These are phyloP conservation scores for Podospora bellae-mahoneyi DNA, from an alignment of 495 filamentous ascomycete species.

Conservation along the genomic window DNA sequence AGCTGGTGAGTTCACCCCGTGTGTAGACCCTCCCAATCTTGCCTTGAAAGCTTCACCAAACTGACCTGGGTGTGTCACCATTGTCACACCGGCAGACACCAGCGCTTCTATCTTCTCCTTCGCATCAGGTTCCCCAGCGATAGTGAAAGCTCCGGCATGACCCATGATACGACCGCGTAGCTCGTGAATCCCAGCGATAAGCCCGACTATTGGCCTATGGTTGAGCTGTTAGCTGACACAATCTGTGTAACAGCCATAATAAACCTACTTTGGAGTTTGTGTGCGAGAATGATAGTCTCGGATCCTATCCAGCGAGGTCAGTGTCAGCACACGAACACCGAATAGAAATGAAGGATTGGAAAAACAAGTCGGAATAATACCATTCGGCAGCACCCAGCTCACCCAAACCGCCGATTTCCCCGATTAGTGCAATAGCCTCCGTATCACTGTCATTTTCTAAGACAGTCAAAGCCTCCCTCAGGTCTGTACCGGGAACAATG, in stretches of 20 bases:
- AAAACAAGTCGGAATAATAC: conserved; percentile 21
- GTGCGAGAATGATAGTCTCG: conserved; percentile 59
- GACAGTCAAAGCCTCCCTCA: conserved; percentile 70
- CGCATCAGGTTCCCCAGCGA: conserved; percentile 63
- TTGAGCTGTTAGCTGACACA: neutral
- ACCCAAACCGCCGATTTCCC: conserved; percentile 79
- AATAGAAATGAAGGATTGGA: neutral
- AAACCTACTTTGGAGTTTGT: conserved; percentile 60
- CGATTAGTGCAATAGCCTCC: conserved; percentile 76
- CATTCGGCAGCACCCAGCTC: conserved; percentile 81
- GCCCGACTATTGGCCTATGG: conserved; percentile 70
- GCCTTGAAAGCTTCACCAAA: conserved; percentile 71
- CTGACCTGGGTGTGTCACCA: conserved; percentile 77
- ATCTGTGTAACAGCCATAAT: neutral
- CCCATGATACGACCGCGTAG: conserved; percentile 75
- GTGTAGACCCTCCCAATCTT: conserved; percentile 22
- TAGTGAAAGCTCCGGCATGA: conserved; percentile 77
- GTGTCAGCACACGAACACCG: neutral
- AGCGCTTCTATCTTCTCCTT: conserved; percentile 64
- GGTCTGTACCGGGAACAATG: conserved; percentile 74
- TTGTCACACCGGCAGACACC: conserved; percentile 65
- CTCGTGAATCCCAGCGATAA: conserved; percentile 69
- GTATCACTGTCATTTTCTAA: conserved; percentile 75
- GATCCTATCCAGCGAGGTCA: conserved; percentile 38
- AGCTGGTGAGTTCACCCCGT: too few species aligned